Conservation (phyloP, 768 basidiomycete genomes). For the Pluteus cervinus region DNA sequence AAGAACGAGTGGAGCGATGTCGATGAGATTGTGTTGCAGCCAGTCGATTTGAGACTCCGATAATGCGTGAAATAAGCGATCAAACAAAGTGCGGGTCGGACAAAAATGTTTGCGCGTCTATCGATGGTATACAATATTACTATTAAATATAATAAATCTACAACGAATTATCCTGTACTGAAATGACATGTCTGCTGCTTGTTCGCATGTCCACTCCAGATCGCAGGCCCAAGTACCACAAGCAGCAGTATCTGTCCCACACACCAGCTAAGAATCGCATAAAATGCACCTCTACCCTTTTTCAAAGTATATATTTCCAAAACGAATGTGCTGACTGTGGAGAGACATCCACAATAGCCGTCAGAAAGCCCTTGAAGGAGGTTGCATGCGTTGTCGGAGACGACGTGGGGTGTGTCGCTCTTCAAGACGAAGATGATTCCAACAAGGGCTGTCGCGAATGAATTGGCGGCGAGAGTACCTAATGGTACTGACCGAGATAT, state of each 20-base stretch:
- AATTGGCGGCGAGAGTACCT: conserved; percentile 76
- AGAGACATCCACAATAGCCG: conserved; percentile 94
- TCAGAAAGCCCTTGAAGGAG: conserved; percentile 79
- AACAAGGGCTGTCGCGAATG: conserved; percentile 76
- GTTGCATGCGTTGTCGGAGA: conserved; percentile 53
- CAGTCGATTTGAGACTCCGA: conserved; percentile 39
- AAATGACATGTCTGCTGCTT: conserved; percentile 47
- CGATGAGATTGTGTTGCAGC: conserved; percentile 9
- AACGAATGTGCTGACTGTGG: conserved; percentile 90
- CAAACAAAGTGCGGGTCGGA: neutral
- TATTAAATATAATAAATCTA: conserved; percentile 3
- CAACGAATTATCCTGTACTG: conserved; percentile 8
- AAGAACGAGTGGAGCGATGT: conserved; percentile 16
- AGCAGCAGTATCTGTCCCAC: conserved; percentile 66
- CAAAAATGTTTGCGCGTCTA: neutral
- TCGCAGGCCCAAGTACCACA: conserved; percentile 64
- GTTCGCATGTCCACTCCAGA: conserved; percentile 38
- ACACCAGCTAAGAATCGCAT: conserved; percentile 64
- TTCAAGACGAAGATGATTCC: conserved; percentile 71
- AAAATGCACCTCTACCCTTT: conserved; percentile 55
- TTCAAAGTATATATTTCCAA: conserved; percentile 65
- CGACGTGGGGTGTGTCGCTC: conserved; percentile 32
- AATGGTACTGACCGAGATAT: conserved; percentile 57
- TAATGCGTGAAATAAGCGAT: conserved; percentile 4
- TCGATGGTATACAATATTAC: neutral